Conservation (phyloP, 2,329 filamentous ascomycete genomes). For the Monascus ruber region DNA sequence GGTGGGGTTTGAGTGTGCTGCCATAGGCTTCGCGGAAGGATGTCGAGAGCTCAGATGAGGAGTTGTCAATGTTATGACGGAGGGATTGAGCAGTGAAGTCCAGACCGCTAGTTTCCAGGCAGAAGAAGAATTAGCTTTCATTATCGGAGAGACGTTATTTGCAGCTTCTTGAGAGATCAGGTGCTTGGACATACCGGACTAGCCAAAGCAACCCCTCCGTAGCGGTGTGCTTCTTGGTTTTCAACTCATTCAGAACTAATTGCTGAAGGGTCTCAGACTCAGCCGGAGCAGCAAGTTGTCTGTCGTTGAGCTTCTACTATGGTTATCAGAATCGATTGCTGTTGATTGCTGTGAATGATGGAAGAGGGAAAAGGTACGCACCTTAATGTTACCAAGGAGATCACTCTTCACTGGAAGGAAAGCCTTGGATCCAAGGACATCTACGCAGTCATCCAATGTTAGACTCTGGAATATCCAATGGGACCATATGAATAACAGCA, state of each 20-base stretch:
- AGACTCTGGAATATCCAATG: slow-evolving; percentile 2
- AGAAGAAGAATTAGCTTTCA: too few species aligned
- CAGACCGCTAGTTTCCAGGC: slow-evolving; percentile 53
- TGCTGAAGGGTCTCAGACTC: slow-evolving; percentile 78
- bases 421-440: slow-evolving; percentile 55
- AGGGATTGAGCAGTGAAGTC: slow-evolving; percentile 87
- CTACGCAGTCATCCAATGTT: slow-evolving; percentile 23
- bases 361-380: slow-evolving; percentile 26
- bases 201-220: slow-evolving; percentile 89
- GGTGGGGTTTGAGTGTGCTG: slow-evolving; percentile 80
- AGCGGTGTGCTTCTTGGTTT: slow-evolving; percentile 76
- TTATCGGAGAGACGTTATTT: neutral
- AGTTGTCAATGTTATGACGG: slow-evolving; percentile 59
- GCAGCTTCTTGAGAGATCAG: slow-evolving; percentile 1
- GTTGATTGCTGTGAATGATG: slow-evolving; percentile 1
- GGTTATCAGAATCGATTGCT: slow-evolving; percentile 5
- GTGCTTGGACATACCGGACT: slow-evolving; percentile 50
- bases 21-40: slow-evolving; percentile 84
- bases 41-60: slow-evolving; percentile 62
- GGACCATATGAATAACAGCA: slow-evolving; percentile 5
- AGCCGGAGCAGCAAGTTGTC: slow-evolving; percentile 63
- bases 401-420: slow-evolving; percentile 88
- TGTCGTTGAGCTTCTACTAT: slow-evolving; percentile 71
- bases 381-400: slow-evolving; percentile 84
- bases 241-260: slow-evolving; percentile 76